Percentiles rank a stretch among this genome's conserved stretches.
Conservation (phyloP, 306 rosid species). For the Aeschynomene evenia region DNA sequence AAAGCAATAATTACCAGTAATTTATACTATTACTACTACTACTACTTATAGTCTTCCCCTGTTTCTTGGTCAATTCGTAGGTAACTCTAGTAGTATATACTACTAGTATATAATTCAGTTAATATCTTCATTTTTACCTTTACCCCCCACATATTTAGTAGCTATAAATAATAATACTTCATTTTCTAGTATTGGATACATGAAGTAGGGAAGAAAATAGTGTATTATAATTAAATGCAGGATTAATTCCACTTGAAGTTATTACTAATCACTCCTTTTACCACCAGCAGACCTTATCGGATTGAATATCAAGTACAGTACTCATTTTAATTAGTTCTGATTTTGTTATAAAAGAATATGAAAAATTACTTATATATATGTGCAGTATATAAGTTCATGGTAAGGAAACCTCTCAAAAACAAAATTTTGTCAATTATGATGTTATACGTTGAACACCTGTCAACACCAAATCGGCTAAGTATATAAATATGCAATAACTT, state of each 20-base stretch:
- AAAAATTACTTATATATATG: no score
- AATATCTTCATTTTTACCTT: background rate
- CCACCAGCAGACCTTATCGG: slow-evolving; percentile 29
- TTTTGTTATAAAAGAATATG: no score
- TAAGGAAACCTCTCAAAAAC: slow-evolving; percentile 25
- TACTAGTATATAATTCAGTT: no score
- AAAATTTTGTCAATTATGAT: slow-evolving; percentile 27
- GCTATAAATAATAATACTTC: background rate
- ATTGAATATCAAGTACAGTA: background rate
- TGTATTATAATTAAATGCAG: background rate
- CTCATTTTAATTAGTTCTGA: no score
- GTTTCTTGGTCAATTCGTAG: background rate
- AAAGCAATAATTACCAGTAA: background rate
- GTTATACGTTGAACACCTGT: no score
- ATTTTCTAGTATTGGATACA: background rate
- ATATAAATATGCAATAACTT: no score
- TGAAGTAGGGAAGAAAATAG: background rate
- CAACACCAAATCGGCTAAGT: no score
- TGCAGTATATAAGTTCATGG: background rate
- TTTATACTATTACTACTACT: no score
- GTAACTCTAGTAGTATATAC: no score
- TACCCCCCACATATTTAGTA: background rate
- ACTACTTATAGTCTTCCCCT: background rate
- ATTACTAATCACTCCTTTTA: background rate
- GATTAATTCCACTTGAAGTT: background rate